Evolutionary conservation across 2,329 filamentous ascomycete species (phyloP), one percentile per base, ranked within the genome.

Genomic region (Fusarium stilboides): DNA sequence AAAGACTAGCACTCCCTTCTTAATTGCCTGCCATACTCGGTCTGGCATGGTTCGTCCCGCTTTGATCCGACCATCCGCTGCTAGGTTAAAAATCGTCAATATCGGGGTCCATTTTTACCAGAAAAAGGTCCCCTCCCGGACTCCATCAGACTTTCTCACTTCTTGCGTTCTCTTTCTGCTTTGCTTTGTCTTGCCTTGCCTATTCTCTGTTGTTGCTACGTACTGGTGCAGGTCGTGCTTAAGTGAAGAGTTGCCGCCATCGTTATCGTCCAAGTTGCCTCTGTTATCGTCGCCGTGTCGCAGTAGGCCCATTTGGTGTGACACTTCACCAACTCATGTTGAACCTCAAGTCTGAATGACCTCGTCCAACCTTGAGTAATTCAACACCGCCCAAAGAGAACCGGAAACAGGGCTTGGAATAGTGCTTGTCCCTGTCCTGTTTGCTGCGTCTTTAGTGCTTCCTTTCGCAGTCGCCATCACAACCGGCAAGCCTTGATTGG

Each of bases 101-200:
- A 13, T 62, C 31, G 50, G 40, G 40, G 52, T 62, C 68, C 68
- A 71, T 68, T 69, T 56, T 70, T 55, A 51, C 57, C 57, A 59
- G 20, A 19, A 31, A 53, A 53, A 55, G 62, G 67, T 51, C 64
- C 53, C 43, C 34, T 70, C 58, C 40, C 49, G 37, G 50, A 60
- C 68, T 53, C 68, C 58, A 57, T 70, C 51, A 56, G 46, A 58
- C 53, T 68, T 70, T 70, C 66, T 70, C 58, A 56, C 53, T 58
- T 60, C 50, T 39, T 65, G 51, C 50, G 40, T 55, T 39, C 63
- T 57, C 54, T 65, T 47, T 45, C 43, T 57, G 64, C 47, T 65
- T 51, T 65, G 57, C 47, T 44, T 33, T 50, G 24, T 22, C 55
- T 49, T 63, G 53, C 52, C 55, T 50, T 63, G 53, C 58, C 59